Evolutionary conservation across 2,329 filamentous ascomycete genomes (phyloP).

Genomic region (Colletotrichum plurivorum): DNA sequence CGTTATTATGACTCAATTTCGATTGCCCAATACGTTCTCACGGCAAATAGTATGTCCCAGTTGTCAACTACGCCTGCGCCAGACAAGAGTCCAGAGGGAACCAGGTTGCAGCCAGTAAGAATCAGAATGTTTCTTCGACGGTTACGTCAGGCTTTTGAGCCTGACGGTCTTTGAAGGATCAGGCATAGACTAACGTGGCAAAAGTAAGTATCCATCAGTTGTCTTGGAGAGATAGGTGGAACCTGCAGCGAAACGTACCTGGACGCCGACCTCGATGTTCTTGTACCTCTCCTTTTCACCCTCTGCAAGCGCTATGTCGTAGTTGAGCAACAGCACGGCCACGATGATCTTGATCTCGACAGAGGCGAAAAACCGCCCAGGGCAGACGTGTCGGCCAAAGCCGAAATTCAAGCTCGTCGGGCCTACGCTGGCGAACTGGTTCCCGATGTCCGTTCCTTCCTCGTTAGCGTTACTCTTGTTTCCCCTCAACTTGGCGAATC

Average conservation of each 20-base stretch:
- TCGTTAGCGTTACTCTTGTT: not conserved
- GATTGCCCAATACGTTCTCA: rapidly evolving
- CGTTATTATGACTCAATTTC: too few relatives aligned
- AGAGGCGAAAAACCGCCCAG: constrained; percentile 59
- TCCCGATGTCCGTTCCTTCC: constrained; percentile 40
- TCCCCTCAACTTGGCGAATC: not conserved
- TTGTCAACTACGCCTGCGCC: too few relatives aligned
- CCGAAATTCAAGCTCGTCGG: constrained; percentile 53
- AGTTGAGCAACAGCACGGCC: constrained; percentile 55
- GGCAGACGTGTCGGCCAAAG: constrained; percentile 55
- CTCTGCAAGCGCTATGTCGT: constrained; percentile 52
- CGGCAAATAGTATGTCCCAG: rapidly evolving
- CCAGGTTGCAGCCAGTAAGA: too few relatives aligned
- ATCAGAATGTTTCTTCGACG: too few relatives aligned
- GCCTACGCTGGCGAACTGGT: constrained; percentile 58
- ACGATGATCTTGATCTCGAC: constrained; percentile 62
- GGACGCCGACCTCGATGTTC: not conserved
- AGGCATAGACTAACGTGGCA: not conserved
- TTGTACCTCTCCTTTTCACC: constrained; percentile 39
- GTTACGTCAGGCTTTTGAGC: too few relatives aligned
- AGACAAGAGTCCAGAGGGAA: too few relatives aligned
- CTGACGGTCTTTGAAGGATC: too few relatives aligned
- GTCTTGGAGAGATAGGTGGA: not conserved
- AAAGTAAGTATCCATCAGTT: too few relatives aligned
- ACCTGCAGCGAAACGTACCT: not conserved